Conservation (phyloP, 345 rosid genomes). For the Alliaria petiolata region DNA sequence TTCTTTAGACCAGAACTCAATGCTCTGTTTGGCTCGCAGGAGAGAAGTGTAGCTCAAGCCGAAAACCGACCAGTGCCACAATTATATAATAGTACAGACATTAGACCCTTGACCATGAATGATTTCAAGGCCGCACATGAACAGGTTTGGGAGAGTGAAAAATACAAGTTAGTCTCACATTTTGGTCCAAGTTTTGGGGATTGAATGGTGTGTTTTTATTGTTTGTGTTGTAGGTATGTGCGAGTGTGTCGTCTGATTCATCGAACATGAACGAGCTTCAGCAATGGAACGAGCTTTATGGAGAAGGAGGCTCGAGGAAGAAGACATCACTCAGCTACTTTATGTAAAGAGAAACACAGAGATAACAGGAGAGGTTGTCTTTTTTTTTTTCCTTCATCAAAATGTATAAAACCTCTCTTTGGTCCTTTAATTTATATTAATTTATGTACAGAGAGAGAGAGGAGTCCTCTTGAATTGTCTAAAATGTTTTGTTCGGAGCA, state of each 20-base stretch:
- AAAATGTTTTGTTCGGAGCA: slow-evolving; percentile 9
- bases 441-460: slow-evolving; percentile 11
- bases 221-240: slow-evolving; percentile 65
- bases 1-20: neutral
- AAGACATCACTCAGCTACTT: slow-evolving; percentile 84
- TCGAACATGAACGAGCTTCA: slow-evolving; percentile 86
- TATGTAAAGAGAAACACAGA: slow-evolving; percentile 53
- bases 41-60: slow-evolving; percentile 52
- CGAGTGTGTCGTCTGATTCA: slow-evolving; percentile 96
- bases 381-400: too few relatives aligned
- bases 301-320: slow-evolving; percentile 98
- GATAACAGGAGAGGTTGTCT: too few relatives aligned
- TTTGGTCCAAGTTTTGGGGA: neutral
- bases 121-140: slow-evolving; percentile 89
- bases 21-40: slow-evolving; percentile 44
- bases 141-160: slow-evolving; percentile 50
- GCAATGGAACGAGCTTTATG: slow-evolving; percentile 93
- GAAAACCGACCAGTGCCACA: slow-evolving; percentile 62
- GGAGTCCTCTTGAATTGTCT: neutral
- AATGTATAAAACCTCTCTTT: slow-evolving; percentile 2
- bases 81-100: slow-evolving; percentile 56
- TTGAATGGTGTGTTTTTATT: too few relatives aligned
- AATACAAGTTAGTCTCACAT: neutral
- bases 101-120: slow-evolving; percentile 77
- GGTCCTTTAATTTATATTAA: neutral